Evolutionary conservation across 2,329 filamentous ascomycete species (phyloP).

Genomic region (Cercospora beticola): DNA sequence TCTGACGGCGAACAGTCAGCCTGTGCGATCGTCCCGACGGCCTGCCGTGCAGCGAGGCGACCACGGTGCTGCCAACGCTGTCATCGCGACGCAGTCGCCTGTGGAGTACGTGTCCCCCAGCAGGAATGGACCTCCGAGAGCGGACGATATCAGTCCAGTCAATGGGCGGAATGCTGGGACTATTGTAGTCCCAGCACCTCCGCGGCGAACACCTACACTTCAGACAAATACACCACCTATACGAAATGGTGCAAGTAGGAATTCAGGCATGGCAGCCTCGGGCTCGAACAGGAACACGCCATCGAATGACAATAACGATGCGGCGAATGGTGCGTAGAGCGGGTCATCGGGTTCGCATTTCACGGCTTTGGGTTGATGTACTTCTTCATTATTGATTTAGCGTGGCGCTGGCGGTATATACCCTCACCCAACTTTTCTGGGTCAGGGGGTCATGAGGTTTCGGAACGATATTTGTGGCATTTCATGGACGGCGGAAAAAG

Average conservation of each 20-base stretch:
- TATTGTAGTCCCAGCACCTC: constrained; percentile 33
- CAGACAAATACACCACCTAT: constrained; percentile 10
- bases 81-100: background rate
- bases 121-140: constrained; percentile 28
- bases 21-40: background rate
- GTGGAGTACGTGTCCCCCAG: background rate
- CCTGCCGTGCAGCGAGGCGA: constrained; percentile 3
- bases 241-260: background rate
- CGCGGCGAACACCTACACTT: constrained; percentile 17
- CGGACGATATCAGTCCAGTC: constrained; percentile 35
- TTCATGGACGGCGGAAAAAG: background rate
- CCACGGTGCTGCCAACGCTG: background rate
- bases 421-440: background rate
- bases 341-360: background rate
- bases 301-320: background rate
- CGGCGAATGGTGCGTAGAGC: background rate
- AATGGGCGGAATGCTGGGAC: constrained; percentile 20
- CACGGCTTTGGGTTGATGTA: background rate
- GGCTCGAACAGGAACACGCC: constrained; percentile 4
- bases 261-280: background rate
- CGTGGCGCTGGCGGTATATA: constrained; percentile 17
- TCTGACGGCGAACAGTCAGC: constrained; percentile 15
- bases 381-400: constrained; percentile 11
- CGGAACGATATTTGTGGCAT: background rate
- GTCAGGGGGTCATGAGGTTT: background rate